A percentile compares a stretch with the other conserved stretches of the same genome.
Evolutionary conservation across 352 stramenopile genomes (phyloP).

Genomic region (Phytophthora brassicae): DNA sequence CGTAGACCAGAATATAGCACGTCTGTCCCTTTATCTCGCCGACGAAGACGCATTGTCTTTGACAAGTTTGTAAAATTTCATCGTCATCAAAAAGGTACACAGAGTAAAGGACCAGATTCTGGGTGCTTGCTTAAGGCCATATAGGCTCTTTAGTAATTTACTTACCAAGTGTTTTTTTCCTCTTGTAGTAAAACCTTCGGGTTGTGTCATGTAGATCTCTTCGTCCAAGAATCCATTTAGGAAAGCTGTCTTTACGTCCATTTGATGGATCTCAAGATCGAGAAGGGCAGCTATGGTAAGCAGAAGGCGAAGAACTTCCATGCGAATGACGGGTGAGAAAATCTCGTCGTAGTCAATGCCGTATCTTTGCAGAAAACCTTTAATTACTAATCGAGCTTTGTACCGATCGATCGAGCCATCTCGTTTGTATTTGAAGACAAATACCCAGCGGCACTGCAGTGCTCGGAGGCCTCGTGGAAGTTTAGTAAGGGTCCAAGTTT

Average conservation of each 20-base stretch:
- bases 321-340: conserved; percentile 1
- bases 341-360: conserved; percentile 1
- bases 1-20: conserved; percentile 22
- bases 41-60: conserved; percentile 22
- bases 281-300: conserved; percentile 11
- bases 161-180: conserved; percentile 4
- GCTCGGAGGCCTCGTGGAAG: neutral
- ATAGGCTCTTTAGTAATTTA: conserved; percentile 15
- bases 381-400: conserved; percentile 2
- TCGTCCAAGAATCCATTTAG: conserved; percentile 17
- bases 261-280: conserved; percentile 17
- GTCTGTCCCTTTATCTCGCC: conserved; percentile 3
- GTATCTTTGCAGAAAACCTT: conserved; percentile 4
- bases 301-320: conserved; percentile 2
- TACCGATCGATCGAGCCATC: conserved; percentile 1
- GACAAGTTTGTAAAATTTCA: conserved; percentile 14
- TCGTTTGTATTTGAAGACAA: conserved; percentile 7
- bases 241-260: conserved; percentile 22
- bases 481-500: neutral
- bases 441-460: conserved; percentile 5
- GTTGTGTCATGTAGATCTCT: conserved; percentile 13
- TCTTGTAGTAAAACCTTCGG: conserved; percentile 2
- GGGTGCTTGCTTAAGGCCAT: conserved; percentile 17
- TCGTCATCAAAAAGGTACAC: conserved; percentile 2
- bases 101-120: conserved; percentile 16